Base-by-base conservation (phyloP, 495 filamentous ascomycete genomes). In the Delitschia confertaspora region DNA sequence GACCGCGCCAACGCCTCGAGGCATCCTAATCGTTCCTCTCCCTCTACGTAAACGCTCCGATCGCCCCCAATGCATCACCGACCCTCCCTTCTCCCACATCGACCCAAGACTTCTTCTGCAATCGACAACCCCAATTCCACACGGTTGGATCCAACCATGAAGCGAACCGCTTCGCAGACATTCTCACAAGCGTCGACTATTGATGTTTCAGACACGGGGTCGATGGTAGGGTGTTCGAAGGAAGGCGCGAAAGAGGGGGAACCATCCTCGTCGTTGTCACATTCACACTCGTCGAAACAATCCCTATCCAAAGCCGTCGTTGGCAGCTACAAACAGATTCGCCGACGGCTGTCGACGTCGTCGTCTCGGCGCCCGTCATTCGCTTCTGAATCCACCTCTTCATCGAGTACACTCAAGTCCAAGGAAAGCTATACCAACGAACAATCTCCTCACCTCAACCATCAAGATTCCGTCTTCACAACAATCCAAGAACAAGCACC, bases 61-160 rank as follows among this genome's bases (percentile, higher is more conserved):
- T 36, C 33, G n/a, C 24, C 47, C 45, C 25, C 43, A 9, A 53
- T 42, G 42, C 46, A 46, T 37, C 51, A 47, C 24, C 27, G 35
- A 19, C 35, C 40, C 14, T 49, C 51, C 3, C 34, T 43, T 33
- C 46, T 50, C 32, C 27, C 46, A 8, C 51, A 46, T 42, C 46
- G 51, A 17, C 51, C 51, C 3, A 55, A 50, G 39, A 55, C 51
- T 2, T 55, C 51, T 9, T 55, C 51, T 33, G 51, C 53, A 9
- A 43, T 29, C 32, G 42, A 51, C 46, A 42, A 47, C 45, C 8
- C 19, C 22, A 26, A 20, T 21, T 0, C 18, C 14, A 11, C 8
- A 8, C 26, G 26, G 24, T 27, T 38, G 30, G 42, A 32, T 4
- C n/a, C 42, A 30, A 24, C 16, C 38, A 48, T 56, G 53, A 56